These are phyloP conservation scores for Phytopythium litorale DNA, from an alignment of 352 stramenopile genomes.

Conservation along the genomic window DNA sequence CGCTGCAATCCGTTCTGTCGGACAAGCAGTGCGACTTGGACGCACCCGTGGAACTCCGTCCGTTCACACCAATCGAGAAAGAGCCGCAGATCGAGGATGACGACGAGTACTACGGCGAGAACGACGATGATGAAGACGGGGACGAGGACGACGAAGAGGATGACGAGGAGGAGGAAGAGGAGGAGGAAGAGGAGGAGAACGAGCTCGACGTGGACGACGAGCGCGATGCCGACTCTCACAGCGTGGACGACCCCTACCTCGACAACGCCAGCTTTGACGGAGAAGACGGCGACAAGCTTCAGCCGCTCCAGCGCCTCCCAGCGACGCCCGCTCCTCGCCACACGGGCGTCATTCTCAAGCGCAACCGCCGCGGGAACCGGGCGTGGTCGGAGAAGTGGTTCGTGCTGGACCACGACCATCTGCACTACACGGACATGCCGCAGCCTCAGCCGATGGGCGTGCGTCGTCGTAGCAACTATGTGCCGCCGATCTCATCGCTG, in stretches of 20 bases:
- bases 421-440: slow-evolving; percentile 66
- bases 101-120: slow-evolving; percentile 48
- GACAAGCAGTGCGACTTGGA: slow-evolving; percentile 19
- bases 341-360: slow-evolving; percentile 65
- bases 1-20: slow-evolving; percentile 39
- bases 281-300: slow-evolving; percentile 20
- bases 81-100: slow-evolving; percentile 62
- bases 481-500: slow-evolving; percentile 52
- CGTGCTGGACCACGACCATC: slow-evolving; percentile 56
- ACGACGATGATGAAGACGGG: slow-evolving; percentile 36
- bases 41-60: slow-evolving; percentile 38
- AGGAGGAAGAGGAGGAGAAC: slow-evolving; percentile 20
- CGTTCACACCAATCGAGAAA: slow-evolving; percentile 53
- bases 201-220: slow-evolving; percentile 36
- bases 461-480: slow-evolving; percentile 9
- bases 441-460: slow-evolving; percentile 12
- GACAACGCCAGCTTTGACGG: slow-evolving; percentile 20
- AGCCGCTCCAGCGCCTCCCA: slow-evolving; percentile 12
- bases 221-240: slow-evolving; percentile 21
- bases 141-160: slow-evolving; percentile 21
- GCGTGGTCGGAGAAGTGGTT: slow-evolving; percentile 71
- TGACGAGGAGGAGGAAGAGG: slow-evolving; percentile 31
- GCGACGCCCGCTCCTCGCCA: slow-evolving; percentile 40
- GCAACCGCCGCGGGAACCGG: slow-evolving; percentile 66
- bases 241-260: slow-evolving; percentile 28